Base-by-base conservation (phyloP, 768 basidiomycete genomes). In the Kwoniella bestiolae region DNA sequence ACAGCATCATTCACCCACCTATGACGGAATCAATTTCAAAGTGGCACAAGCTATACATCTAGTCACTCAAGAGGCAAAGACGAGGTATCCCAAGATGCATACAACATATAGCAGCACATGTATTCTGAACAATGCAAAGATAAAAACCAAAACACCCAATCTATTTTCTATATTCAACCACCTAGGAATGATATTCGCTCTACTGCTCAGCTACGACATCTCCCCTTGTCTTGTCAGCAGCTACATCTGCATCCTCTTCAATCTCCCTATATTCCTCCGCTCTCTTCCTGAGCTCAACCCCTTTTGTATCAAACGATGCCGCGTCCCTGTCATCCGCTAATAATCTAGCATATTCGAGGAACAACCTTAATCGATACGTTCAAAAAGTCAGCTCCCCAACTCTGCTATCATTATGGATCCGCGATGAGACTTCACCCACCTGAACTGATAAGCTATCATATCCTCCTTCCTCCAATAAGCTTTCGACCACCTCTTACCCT, bases 401-500 rank as follows among this genome's bases (percentile, higher is more conserved):
- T 31, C 56, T 25, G n/a, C 25, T 52, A 14, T 12, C n/a, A 21
- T 26, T 16, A 3, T 9, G 44, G 41, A 5, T 16, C 3, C 32
- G 16, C 16, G 60, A 32, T 29, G n/a, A 12, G 16, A 56, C 29
- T 25, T 2, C 25, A 70, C 71, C 47, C 26, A 69, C 69, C 75
- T 77, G 52, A 70, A 80, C 45, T 75, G 74, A 69, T 80, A 80
- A 25, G 76, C 72, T 38, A 81, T 70, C 79, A 82, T 78, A 65
- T 81, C 79, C 51, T 75, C 79, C 41, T 72, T 71, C 23, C 81
- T 60, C 81, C 82, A 82, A 51, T 70, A 78, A 8, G 74, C 68
- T 56, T 74, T 61, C 35, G 79, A 80, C 82, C 82, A 83, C 25
- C 72, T 59, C 35, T 75, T 77, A 0, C 82, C 82, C 14, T 70